Evolutionary conservation across 148 eudicot genomes (phyloP), one percentile per base, ranked within the genome.

Genomic region (Camellia sinensis): DNA sequence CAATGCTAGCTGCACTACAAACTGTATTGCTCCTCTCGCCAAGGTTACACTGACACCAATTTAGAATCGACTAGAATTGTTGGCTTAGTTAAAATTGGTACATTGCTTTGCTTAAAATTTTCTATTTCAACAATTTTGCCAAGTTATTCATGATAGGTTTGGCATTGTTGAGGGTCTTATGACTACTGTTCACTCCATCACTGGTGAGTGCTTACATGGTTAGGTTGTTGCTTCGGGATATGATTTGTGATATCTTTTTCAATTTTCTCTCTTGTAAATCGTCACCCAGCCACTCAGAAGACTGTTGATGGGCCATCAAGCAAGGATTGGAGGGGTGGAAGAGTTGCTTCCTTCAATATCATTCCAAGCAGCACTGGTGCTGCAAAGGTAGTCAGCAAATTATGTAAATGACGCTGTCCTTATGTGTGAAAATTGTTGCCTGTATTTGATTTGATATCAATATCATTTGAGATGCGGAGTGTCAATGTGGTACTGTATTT

Each of bases 321-420:
- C 83, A 92, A 89, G 76, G 93, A 92, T 73, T 90, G 93, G 93
- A 90, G 96, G 79, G 92, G 93, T 77, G 96, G 93, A 74, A 89
- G 96, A 86, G 96, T 91, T 56, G 93, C 93, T 56, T 89, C 93
- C 48, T 89, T 90, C 86, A 92, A 92, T 81, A 92, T 92, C 80
- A 90, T 92, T 74, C 95, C 92, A 29, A 92, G 93, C 87, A 90
- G 92, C 84, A 90, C 93, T 64, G 93, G 96, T 79, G 96, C 96
- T 77, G 93, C 96, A 72, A 92, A 92, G 95, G 93, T 90, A 75
- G 37, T 45, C 7, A 9, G 52, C 2, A 0, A 41, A 14, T 22
- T 37, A 71, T 15, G 9, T 13, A 46, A 70, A 11, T 48, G 13
- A 19, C 43, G 7, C 3, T 10, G 44, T 66, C 44, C 29, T 29